Evolutionary conservation across 768 basidiomycete species (phyloP).

Genomic region (Termitomyces sp.): DNA sequence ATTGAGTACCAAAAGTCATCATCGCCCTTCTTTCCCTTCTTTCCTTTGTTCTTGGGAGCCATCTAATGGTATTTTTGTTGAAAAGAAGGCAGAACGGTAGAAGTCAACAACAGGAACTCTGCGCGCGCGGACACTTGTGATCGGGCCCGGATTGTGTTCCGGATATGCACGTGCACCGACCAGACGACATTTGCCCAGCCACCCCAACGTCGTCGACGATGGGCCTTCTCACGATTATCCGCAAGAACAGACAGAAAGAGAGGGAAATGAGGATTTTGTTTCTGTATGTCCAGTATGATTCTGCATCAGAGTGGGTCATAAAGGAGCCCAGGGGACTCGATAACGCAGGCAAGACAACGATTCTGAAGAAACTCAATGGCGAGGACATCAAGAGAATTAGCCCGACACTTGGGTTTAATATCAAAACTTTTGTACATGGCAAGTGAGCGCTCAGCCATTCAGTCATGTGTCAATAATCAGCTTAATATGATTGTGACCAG

Average conservation of each 20-base stretch:
- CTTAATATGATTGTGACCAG: conserved; percentile 24
- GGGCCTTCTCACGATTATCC: conserved; percentile 95
- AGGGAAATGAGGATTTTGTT: conserved; percentile 96
- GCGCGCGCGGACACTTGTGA: neutral
- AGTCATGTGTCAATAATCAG: neutral
- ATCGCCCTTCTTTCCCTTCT: conserved; percentile 78
- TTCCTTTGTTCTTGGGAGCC: conserved; percentile 70
- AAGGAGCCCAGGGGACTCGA: conserved; percentile 73
- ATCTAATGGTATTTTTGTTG: conserved; percentile 23
- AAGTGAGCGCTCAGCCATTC: conserved; percentile 44
- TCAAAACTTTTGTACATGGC: conserved; percentile 91
- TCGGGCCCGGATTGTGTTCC: conserved; percentile 7
- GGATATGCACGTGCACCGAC: neutral
- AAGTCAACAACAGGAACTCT: neutral
- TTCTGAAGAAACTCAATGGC: conserved; percentile 89
- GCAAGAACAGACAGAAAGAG: conserved; percentile 94
- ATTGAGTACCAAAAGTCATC: conserved; percentile 76
- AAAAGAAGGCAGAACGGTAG: neutral
- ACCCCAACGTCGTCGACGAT: conserved; percentile 30
- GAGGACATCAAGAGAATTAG: conserved; percentile 87
- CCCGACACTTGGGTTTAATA: conserved; percentile 97
- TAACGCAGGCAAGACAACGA: conserved; percentile 98
- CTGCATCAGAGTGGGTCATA: conserved; percentile 7
- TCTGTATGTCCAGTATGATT: conserved; percentile 36
- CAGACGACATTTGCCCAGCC: neutral